phyloP scores from a whole-genome alignment of 1,139 yeast genomes.

The Taphrina deformans region DNA sequence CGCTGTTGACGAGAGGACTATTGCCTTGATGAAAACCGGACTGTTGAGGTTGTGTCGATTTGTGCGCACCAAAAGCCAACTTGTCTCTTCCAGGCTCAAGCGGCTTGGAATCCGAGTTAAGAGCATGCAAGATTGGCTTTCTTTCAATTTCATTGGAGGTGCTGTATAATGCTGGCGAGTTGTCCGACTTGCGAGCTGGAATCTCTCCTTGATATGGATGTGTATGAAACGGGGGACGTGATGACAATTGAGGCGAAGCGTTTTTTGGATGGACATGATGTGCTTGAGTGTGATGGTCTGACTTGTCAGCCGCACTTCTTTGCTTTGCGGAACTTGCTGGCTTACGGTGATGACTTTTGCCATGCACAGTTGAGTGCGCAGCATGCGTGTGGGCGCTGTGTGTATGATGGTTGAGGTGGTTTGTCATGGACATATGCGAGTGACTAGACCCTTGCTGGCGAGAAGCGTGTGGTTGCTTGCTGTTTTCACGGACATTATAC shows the following conservation, averaged over 20 bases:
- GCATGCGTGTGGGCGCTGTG: background rate
- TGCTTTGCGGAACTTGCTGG: background rate
- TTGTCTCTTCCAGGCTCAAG: background rate
- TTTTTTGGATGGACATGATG: background rate
- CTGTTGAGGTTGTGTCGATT: background rate
- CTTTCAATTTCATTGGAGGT: background rate
- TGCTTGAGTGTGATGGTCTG: slow-evolving; percentile 16
- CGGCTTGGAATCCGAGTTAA: background rate
- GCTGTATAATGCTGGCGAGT: background rate
- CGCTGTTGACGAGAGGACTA: background rate
- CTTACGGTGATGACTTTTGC: slow-evolving; percentile 22
- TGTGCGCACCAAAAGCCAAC: background rate
- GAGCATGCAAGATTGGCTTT: background rate
- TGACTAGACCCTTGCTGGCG: background rate
- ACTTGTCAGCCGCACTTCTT: background rate
- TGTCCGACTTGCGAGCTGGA: background rate
- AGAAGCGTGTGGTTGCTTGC: background rate
- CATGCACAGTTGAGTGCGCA: background rate
- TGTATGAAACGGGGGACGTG: slow-evolving; percentile 2
- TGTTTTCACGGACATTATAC: background rate
- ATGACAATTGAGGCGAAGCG: background rate
- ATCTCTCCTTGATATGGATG: slow-evolving; percentile 3
- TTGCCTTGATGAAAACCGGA: background rate
- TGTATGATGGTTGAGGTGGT: background rate
- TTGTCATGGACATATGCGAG: background rate